Evolutionary conservation across 345 rosid genomes (phyloP).

Genomic region (Brassica napus): Da-Ae NC_063435.1:28515001-28515500

Average conservation of each 20-base stretch:
- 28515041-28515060: slow-evolving; percentile 6
- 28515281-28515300: slow-evolving; percentile 33
- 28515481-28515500: slow-evolving; percentile 26
- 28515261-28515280: slow-evolving; percentile 35
- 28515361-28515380: slow-evolving; percentile 25
- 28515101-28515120: slow-evolving; percentile 52
- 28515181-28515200: slow-evolving; percentile 24
- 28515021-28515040: not conserved
- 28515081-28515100: slow-evolving; percentile 50
- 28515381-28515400: slow-evolving; percentile 21
- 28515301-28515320: slow-evolving; percentile 35
- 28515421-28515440: not conserved
- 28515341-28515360: slow-evolving; percentile 37
- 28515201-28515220: slow-evolving; percentile 6
- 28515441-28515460: not conserved
- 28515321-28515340: slow-evolving; percentile 39
- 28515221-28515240: slow-evolving; percentile 12
- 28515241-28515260: slow-evolving; percentile 10
- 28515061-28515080: slow-evolving; percentile 21
- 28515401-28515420: not conserved
- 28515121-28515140: slow-evolving; percentile 45
- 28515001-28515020: slow-evolving; percentile 10
- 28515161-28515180: slow-evolving; percentile 25
- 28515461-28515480: slow-evolving; percentile 17
- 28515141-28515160: slow-evolving; percentile 45